These are phyloP conservation scores for Cucurbitaria berberidis DNA, from an alignment of 2,329 filamentous ascomycete species.

Conservation along the genomic window DNA sequence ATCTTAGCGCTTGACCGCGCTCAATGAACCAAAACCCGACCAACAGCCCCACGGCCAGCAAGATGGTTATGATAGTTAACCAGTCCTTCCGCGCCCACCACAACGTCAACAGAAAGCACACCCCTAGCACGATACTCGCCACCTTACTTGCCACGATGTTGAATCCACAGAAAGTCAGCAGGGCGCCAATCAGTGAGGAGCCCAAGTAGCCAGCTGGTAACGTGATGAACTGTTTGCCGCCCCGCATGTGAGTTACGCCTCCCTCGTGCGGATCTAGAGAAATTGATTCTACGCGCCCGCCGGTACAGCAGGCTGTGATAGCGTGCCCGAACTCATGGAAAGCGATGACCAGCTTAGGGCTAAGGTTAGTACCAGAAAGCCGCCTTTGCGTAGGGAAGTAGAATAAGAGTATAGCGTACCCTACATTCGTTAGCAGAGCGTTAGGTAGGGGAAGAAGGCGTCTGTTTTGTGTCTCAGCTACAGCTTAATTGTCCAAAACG, in stretches of 20 bases:
- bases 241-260: constrained; percentile 78
- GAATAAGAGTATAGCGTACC: neutral
- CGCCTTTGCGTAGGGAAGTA: neutral
- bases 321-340: constrained; percentile 83
- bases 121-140: constrained; percentile 74
- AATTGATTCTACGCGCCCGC: constrained; percentile 76
- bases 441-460: neutral
- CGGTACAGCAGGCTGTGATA: constrained; percentile 73
- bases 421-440: neutral
- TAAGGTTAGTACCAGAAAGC: neutral
- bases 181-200: constrained; percentile 75
- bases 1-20: constrained; percentile 75
- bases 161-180: constrained; percentile 81
- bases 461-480: neutral
- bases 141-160: constrained; percentile 81
- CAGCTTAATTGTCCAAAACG: neutral
- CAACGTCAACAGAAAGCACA: constrained; percentile 77
- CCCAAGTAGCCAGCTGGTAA: constrained; percentile 80
- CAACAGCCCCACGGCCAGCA: constrained; percentile 72
- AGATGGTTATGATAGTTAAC: constrained; percentile 74
- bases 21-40: constrained; percentile 81
- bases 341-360: constrained; percentile 67
- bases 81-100: constrained; percentile 84
- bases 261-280: constrained; percentile 77
- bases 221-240: constrained; percentile 72